Percentiles rank a stretch among this genome's conserved stretches.
phyloP scores from a whole-genome alignment of 305 asterid genomes.

The Solanum hybrid region DNA sequence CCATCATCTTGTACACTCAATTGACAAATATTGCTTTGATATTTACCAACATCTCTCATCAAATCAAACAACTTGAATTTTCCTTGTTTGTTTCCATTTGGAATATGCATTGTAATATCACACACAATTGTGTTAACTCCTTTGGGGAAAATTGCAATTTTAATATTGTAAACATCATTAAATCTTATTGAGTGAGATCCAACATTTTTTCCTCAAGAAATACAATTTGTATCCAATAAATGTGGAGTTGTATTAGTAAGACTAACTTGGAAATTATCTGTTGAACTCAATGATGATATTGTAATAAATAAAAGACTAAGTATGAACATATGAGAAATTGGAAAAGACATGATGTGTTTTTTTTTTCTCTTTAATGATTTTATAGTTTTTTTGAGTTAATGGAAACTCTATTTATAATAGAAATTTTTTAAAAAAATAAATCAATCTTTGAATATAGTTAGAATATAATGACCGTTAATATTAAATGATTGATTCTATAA shows the following conservation, averaged over 20 bases:
- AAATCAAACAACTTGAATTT: neutral
- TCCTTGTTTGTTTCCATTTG: neutral
- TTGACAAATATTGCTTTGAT: no score
- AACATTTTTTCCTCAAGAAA: neutral
- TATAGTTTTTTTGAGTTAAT: neutral
- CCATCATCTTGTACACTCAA: neutral
- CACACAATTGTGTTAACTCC: neutral
- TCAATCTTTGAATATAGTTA: neutral
- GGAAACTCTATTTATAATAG: neutral
- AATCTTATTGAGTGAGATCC: neutral
- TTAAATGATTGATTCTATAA: neutral
- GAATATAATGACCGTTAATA: neutral
- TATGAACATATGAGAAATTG: neutral
- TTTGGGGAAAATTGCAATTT: neutral
- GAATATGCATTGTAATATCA: neutral
- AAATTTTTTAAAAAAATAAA: no score
- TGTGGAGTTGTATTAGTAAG: neutral
- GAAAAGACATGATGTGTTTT: neutral
- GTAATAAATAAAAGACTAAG: neutral
- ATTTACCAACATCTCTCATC: neutral
- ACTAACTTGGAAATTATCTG: neutral
- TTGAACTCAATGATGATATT: neutral
- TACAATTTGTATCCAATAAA: neutral
- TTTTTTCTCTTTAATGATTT: neutral
- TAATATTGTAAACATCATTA: neutral